Conservation (phyloP, 1,139 yeast species). For the Kurtzmaniella quercitrusa region DNA sequence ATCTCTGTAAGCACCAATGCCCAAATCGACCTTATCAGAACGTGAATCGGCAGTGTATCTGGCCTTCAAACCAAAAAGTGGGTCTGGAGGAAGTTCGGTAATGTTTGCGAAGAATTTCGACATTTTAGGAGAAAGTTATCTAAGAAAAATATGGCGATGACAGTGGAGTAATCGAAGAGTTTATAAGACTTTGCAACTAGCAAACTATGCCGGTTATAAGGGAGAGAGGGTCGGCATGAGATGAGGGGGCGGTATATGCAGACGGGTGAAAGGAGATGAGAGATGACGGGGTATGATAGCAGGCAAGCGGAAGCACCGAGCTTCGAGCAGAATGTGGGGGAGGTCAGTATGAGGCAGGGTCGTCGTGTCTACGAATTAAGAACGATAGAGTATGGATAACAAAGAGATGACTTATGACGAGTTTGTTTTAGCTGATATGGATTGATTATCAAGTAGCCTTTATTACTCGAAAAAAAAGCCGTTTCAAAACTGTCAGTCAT, state of each 20-base stretch:
- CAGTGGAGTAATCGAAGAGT: neutral
- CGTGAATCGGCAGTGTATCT: conserved; percentile 64
- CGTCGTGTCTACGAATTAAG: too few relatives aligned
- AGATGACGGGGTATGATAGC: neutral
- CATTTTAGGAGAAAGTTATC: conserved; percentile 18
- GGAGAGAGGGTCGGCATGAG: neutral
- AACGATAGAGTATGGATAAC: too few relatives aligned
- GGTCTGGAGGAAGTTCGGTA: conserved; percentile 68
- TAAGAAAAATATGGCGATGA: neutral
- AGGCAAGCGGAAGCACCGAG: too few relatives aligned
- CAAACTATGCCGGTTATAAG: neutral
- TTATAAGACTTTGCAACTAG: neutral
- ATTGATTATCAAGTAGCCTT: too few relatives aligned
- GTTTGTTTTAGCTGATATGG: neutral
- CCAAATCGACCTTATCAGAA: conserved; percentile 75
- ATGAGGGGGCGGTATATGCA: conserved; percentile 5
- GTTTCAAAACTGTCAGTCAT: neutral
- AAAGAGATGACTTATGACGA: too few relatives aligned
- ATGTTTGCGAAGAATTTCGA: conserved; percentile 43
- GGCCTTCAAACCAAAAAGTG: conserved; percentile 80
- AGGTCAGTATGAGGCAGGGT: too few relatives aligned
- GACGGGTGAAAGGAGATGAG: conserved; percentile 3
- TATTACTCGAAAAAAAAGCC: too few relatives aligned
- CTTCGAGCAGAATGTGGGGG: too few relatives aligned
- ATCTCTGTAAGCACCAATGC: conserved; percentile 96